Evolutionary conservation across 1,284 basidiomycete species (phyloP).

Genomic region (Boletus nobilissimus): DNA sequence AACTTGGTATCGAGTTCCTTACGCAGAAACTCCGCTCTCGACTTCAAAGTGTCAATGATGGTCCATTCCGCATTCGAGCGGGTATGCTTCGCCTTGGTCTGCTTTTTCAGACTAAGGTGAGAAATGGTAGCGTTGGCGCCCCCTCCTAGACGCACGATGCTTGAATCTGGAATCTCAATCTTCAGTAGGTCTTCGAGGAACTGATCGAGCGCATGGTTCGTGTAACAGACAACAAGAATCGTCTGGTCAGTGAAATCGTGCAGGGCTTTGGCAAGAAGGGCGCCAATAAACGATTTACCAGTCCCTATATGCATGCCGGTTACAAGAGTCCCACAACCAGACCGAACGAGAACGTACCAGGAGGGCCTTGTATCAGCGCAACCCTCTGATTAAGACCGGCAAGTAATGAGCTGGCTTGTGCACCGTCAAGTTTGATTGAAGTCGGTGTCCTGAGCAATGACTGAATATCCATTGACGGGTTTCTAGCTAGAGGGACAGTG

Average conservation of each 20-base stretch:
- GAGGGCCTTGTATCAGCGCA: conserved; percentile 72
- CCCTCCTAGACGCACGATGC: conserved; percentile 64
- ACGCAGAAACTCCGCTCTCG: conserved; percentile 34
- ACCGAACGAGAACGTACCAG: conserved; percentile 56
- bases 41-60: conserved; percentile 53
- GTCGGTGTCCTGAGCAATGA: conserved; percentile 50
- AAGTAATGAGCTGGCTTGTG: conserved; percentile 62
- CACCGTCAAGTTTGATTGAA: conserved; percentile 58
- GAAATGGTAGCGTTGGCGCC: conserved; percentile 60
- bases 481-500: conserved; percentile 46
- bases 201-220: conserved; percentile 75
- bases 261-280: conserved; percentile 65
- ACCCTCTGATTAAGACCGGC: conserved; percentile 63
- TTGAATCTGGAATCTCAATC: conserved; percentile 60
- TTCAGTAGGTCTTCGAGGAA: conserved; percentile 68
- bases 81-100: conserved; percentile 27
- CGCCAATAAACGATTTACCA: conserved; percentile 75
- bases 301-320: conserved; percentile 56
- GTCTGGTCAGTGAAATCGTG: conserved; percentile 57
- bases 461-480: conserved; percentile 56
- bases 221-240: conserved; percentile 73
- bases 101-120: conserved; percentile 53
- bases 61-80: conserved; percentile 50
- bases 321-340: not conserved
- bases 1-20: conserved; percentile 32